Base-by-base conservation (phyloP, 768 basidiomycete species). In the Lepiota brunneoincarnata region DNA sequence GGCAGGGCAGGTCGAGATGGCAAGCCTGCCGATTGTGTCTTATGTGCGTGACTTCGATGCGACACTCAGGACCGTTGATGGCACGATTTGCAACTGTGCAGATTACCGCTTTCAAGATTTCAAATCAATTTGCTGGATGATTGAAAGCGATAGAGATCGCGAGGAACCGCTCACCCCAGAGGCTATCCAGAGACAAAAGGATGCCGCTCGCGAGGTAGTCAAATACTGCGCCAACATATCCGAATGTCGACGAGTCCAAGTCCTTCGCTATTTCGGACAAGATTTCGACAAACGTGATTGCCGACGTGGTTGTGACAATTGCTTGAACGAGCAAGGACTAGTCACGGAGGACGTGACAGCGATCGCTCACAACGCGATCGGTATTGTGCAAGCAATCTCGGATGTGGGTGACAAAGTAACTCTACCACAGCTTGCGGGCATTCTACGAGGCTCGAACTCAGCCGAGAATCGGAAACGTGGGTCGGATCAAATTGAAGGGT, bases 1-100 rank as follows among this genome's bases (percentile, higher is more conserved):
- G 97, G 97, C 5, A 84, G 97, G 53, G 97, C 95, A 15, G 97
- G 97, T 4, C 82, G 97, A 55, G 97, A 99, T 64, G 93, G 92
- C 4, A 67, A 79, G 60, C 79, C 82, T 1, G 87, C 97, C 0
- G 84, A 89, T 47, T 99, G 97, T 69, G 69, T 97, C 11, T 80
- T 98, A 10, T 93, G 93, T 96, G 66, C 63, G 86, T 71, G 4
- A n/a, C 40, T 36, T n/a, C n/a, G 11, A 12, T 12, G 9, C n/a
- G 47, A 31, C 6, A 26, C 5, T 18, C 24, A 44, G 26, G 31
- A 57, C 31, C 46, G 6, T 26, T 35, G 35, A 49, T 18, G 21
- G 37, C 48, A 3, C 38, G 37, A 63, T 51, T 24, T 23, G 51
- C 37, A 23, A 3, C 15, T 20, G n/a, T 45, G 7, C 60, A 94